Conservation (phyloP, 176 grass and related monocot species). For the Leersia perrieri region DNA sequence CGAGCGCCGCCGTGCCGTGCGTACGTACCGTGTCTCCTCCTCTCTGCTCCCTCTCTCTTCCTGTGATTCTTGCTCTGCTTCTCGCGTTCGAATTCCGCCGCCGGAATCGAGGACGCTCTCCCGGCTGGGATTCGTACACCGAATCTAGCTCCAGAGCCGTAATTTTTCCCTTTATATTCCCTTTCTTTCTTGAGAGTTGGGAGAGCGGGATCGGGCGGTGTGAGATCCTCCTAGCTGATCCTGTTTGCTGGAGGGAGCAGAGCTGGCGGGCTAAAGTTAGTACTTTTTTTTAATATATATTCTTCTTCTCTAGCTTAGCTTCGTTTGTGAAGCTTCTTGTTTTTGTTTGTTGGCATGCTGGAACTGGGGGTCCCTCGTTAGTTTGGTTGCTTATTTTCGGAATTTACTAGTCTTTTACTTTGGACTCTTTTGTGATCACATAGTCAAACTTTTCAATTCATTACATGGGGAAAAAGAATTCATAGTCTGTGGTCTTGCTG, state of each 20-base stretch:
- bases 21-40: background rate
- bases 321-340: background rate
- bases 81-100: background rate
- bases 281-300: background rate
- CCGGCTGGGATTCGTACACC: background rate
- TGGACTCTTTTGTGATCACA: constrained; percentile 14
- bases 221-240: background rate
- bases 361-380: background rate
- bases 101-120: background rate
- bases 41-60: background rate
- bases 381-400: background rate
- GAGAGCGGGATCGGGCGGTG: background rate
- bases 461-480: background rate
- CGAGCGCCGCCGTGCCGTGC: background rate
- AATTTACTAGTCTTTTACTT: background rate
- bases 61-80: background rate
- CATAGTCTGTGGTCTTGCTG: background rate
- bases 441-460: background rate
- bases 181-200: background rate
- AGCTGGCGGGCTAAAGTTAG: background rate
- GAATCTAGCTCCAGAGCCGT: background rate
- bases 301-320: background rate
- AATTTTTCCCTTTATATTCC: background rate
- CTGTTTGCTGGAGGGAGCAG: background rate
- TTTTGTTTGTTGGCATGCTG: background rate